phyloP scores from a whole-genome alignment of 1,284 basidiomycete genomes.

The Lentinula novae-zelandiae region DNA sequence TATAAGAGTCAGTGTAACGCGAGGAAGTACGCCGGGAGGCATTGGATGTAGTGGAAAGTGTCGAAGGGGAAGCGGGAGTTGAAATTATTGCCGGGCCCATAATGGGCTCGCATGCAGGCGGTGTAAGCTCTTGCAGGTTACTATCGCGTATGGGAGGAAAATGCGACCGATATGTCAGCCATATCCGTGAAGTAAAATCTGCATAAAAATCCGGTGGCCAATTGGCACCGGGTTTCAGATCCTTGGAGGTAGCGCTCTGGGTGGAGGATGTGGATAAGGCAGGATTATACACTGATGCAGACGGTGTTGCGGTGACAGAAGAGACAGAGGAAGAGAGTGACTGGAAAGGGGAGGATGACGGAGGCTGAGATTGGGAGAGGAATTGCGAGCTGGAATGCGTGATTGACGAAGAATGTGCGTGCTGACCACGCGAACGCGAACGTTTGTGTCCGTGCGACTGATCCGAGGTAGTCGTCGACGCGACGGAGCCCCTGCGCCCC shows the following conservation, averaged over 20 bases:
- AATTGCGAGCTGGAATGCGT: background rate
- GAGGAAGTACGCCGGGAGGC: slow-evolving; percentile 2
- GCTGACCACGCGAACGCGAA: slow-evolving; percentile 24
- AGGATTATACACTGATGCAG: slow-evolving; percentile 8
- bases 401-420: slow-evolving; percentile 1
- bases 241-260: slow-evolving; percentile 26
- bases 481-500: slow-evolving; percentile 34
- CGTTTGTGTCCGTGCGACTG: slow-evolving; percentile 22
- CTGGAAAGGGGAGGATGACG: slow-evolving; percentile 11
- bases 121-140: slow-evolving; percentile 50
- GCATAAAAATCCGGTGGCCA: slow-evolving; percentile 84
- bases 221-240: slow-evolving; percentile 41
- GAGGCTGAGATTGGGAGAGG: slow-evolving; percentile 13
- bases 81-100: background rate
- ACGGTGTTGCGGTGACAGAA: slow-evolving; percentile 30
- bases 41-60: background rate
- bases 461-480: slow-evolving; percentile 21
- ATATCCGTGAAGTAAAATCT: slow-evolving; percentile 87
- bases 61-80: slow-evolving; percentile 7
- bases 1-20: slow-evolving; percentile 12
- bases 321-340: slow-evolving; percentile 47
- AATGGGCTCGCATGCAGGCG: slow-evolving; percentile 13
- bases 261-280: slow-evolving; percentile 19
- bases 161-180: slow-evolving; percentile 91
- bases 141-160: slow-evolving; percentile 80